Percentiles rank a stretch among this genome's conserved stretches.
phyloP scores from a whole-genome alignment of 208 protist species.

The Trypanosoma platydactyli region DNA sequence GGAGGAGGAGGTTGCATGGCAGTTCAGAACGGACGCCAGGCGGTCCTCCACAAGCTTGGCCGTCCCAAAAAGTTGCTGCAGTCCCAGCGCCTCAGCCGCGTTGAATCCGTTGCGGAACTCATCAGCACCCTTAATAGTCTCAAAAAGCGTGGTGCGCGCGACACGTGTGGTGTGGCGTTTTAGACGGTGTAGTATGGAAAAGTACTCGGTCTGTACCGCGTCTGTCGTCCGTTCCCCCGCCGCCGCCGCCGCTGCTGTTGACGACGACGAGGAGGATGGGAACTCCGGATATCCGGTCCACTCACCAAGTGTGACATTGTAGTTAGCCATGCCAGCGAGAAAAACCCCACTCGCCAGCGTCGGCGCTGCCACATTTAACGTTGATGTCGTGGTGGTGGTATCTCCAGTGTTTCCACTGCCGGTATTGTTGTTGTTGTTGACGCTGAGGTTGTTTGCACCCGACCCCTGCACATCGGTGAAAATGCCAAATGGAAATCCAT shows the following conservation, averaged over 20 bases:
- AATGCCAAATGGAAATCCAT: background rate
- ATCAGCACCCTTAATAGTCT: conserved; percentile 52
- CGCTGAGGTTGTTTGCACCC: background rate
- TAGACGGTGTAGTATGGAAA: conserved; percentile 70
- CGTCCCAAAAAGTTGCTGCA: conserved; percentile 74
- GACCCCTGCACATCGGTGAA: background rate
- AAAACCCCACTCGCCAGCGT: conserved; percentile 48
- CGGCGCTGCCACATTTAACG: conserved; percentile 9
- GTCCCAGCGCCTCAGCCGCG: conserved; percentile 56
- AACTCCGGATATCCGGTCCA: conserved; percentile 56
- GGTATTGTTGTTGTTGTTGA: too few relatives aligned
- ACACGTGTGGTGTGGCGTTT: conserved; percentile 53
- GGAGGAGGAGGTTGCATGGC: conserved; percentile 40
- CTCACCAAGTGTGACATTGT: conserved; percentile 65
- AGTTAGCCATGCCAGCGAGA: conserved; percentile 46
- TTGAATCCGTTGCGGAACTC: conserved; percentile 62
- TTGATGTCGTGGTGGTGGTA: background rate
- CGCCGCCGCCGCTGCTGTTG: conserved; percentile 11
- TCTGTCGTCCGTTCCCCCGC: conserved; percentile 33
- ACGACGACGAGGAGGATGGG: conserved; percentile 9
- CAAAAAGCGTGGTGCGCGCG: conserved; percentile 55
- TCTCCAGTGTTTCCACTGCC: too few relatives aligned
- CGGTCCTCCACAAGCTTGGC: conserved; percentile 83
- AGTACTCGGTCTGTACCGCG: conserved; percentile 67
- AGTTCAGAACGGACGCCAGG: conserved; percentile 58